Conservation (phyloP, 176 grass and related monocot species). For the Zea luxurians region DNA sequence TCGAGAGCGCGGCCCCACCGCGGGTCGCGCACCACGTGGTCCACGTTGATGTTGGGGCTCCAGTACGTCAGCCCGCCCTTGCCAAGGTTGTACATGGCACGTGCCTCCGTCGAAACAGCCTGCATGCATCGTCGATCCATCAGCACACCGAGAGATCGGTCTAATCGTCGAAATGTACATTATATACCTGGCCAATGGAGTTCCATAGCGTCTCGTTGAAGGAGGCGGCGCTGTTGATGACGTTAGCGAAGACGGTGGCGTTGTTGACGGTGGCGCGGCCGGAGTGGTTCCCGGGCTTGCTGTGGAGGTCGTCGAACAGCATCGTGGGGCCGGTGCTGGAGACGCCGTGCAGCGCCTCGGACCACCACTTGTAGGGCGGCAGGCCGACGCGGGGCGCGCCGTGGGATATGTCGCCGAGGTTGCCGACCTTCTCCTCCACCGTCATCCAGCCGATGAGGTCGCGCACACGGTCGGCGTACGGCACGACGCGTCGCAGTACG, state of each 20-base stretch:
- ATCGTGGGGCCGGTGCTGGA: conserved; percentile 26
- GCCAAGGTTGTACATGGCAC: conserved; percentile 57
- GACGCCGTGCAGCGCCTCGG: conserved; percentile 48
- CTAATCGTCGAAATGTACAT: not conserved
- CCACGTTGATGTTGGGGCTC: conserved; percentile 56
- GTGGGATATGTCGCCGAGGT: conserved; percentile 15
- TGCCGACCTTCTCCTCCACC: conserved; percentile 44
- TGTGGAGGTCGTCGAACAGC: conserved; percentile 25
- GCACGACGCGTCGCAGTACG: conserved; percentile 37
- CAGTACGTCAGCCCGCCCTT: conserved; percentile 49
- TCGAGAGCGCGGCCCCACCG: conserved; percentile 43
- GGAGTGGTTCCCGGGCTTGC: conserved; percentile 6
- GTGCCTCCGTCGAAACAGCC: conserved; percentile 50
- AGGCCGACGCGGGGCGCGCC: conserved; percentile 40
- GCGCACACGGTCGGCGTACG: conserved; percentile 22
- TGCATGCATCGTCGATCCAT: too few relatives aligned
- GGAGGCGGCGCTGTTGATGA: conserved; percentile 46
- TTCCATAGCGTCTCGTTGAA: conserved; percentile 59
- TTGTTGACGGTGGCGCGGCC: conserved; percentile 33
- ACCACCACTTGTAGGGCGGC: conserved; percentile 49
- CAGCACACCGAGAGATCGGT: too few relatives aligned
- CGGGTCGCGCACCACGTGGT: conserved; percentile 42
- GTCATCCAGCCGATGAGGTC: conserved; percentile 44
- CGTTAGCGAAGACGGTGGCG: conserved; percentile 50
- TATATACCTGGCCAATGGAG: conserved; percentile 37